Evolutionary conservation across 176 grass and related monocot species (phyloP).

Genomic region (Eleusine indica): DNA sequence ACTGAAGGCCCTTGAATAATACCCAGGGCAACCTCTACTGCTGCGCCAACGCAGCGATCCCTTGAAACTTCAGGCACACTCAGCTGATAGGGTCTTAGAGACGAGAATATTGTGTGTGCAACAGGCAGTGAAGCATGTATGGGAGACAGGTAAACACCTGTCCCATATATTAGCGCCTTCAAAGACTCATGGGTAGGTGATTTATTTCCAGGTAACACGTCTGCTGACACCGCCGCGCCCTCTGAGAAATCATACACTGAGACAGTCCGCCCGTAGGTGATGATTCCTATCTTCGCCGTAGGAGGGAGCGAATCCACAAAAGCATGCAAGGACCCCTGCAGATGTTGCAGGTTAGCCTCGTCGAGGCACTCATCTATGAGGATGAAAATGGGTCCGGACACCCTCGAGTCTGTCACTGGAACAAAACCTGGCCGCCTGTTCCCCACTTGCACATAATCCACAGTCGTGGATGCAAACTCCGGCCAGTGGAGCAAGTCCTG

Average conservation of each 20-base stretch:
- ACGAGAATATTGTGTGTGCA: conserved; percentile 92
- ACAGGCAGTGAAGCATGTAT: conserved; percentile 87
- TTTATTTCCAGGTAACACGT: conserved; percentile 82
- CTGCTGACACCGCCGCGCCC: conserved; percentile 68
- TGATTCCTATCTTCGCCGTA: conserved; percentile 78
- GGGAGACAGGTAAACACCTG: conserved; percentile 87
- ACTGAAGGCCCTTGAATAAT: conserved; percentile 83
- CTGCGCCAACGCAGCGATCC: conserved; percentile 86
- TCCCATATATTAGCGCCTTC: conserved; percentile 84
- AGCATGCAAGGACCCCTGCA: conserved; percentile 98
- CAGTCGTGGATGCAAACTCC: conserved; percentile 59
- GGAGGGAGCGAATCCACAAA: conserved; percentile 84
- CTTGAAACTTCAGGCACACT: conserved; percentile 76
- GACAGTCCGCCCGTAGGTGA: conserved; percentile 87
- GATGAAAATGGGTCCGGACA: conserved; percentile 80
- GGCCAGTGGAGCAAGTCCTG: conserved; percentile 76
- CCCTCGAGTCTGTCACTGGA: conserved; percentile 68
- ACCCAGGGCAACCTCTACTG: conserved; percentile 87
- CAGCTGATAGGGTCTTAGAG: conserved; percentile 79
- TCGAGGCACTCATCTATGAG: conserved; percentile 93
- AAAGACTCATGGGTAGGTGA: conserved; percentile 77
- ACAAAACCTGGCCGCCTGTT: conserved; percentile 76
- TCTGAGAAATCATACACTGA: conserved; percentile 99
- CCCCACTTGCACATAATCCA: conserved; percentile 81
- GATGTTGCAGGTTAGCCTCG: conserved; percentile 87